Evolutionary conservation across 2,329 filamentous ascomycete species (phyloP).

Genomic region (Apiospora hydei): DNA sequence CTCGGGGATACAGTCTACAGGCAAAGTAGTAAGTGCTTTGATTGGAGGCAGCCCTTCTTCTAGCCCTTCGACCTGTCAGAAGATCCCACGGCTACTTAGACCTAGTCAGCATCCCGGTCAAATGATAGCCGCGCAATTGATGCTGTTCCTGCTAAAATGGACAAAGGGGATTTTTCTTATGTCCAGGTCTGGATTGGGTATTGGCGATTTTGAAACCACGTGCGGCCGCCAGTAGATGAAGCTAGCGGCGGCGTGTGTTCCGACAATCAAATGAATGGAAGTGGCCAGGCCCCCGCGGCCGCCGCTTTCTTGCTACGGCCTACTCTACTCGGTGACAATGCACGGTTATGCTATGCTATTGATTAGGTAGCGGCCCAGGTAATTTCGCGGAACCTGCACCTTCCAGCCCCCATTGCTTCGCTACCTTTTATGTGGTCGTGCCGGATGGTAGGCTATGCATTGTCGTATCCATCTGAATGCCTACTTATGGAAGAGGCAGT

Average conservation of each 20-base stretch:
- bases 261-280: neutral
- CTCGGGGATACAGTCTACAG: neutral
- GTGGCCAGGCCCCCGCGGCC: neutral
- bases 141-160: neutral
- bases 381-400: constrained; percentile 2
- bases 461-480: neutral
- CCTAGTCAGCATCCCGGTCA: constrained; percentile 16
- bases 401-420: neutral
- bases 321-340: constrained; percentile 1
- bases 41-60: neutral
- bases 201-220: constrained; percentile 11
- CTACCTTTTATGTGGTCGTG: neutral
- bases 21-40: neutral
- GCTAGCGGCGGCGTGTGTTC: constrained; percentile 4
- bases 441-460: neutral
- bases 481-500: neutral
- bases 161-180: neutral
- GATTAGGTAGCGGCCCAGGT: neutral
- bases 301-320: neutral
- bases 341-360: constrained; percentile 1
- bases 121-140: neutral
- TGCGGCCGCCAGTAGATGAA: neutral
- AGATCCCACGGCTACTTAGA: neutral
- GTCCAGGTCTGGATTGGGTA: neutral
- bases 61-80: neutral